Evolutionary conservation across 1,139 yeast genomes (phyloP), one percentile per base, ranked within the genome.

Genomic region (Hyphopichia buzzinii): DNA sequence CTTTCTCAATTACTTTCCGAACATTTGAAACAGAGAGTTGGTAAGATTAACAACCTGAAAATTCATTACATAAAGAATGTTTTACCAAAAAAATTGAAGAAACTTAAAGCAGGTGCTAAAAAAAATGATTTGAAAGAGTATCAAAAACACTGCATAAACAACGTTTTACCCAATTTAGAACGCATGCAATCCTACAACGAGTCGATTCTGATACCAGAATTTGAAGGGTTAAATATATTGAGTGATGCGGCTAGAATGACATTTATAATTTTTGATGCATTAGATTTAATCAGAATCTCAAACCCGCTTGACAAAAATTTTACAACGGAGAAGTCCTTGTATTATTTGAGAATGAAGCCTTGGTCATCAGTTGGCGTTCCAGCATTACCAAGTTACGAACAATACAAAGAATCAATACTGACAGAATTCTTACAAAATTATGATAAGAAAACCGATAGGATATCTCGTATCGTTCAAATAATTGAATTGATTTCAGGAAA

Each of bases 341-440:
- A 21, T 55, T 67, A 74, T 16, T 62, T 89, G 31, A 74, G 96
- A 45, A 77, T 89, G 75, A 89, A 88, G 54, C 82, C 95, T 3
- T 88, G 86, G 65, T 78, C 86, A 13, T 76, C 90, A 0, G 84
- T 90, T 13, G 96, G 95, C 0, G 81, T 81, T 4, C 97, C 97
- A 0, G 72, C 69, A 22, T 54, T 75, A 35, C 86, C 92, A 3
- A 55, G 65, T 0, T 82, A 62, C 49, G 55, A 59, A 8, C 62
- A 62, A 30, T 70, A 59, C 41, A 39, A 38, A 23, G 46, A 40
- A 10, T 50, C 63, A 3, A 39, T 58, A 21, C 5, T 22, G 29
- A 33, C 32, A 4, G 16, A 24, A 8, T 33, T 33, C 19, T 23
- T 33, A 17, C 17, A 23, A 13, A 10, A 29, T 4, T 14, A 16